These are phyloP conservation scores for Musa balbisiana DNA, from an alignment of 202 grass and related monocot genomes.

Conservation along the genomic window DNA sequence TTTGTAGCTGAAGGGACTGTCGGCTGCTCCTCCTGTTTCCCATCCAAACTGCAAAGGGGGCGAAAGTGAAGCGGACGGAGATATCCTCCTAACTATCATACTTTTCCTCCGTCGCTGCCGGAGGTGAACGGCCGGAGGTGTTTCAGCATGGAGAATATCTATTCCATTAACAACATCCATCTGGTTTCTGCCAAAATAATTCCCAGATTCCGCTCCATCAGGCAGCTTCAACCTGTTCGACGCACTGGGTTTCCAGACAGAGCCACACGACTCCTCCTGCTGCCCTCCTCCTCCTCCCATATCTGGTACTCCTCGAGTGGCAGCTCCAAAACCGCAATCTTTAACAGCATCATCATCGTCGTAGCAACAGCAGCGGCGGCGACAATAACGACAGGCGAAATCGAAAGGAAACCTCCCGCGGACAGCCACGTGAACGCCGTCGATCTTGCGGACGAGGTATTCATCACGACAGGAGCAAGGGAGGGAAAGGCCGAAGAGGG, in stretches of 20 bases:
- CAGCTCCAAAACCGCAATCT: neutral
- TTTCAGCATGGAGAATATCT: neutral
- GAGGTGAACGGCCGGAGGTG: neutral
- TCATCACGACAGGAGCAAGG: conserved; percentile 9
- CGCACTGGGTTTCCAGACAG: neutral
- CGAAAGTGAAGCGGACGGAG: neutral
- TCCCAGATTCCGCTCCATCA: neutral
- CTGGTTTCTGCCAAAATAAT: neutral
- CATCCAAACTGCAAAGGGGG: neutral
- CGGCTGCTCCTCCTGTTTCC: neutral
- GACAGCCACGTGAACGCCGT: conserved; percentile 4
- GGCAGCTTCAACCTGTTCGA: neutral
- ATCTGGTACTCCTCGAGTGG: neutral
- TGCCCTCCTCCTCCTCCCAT: neutral
- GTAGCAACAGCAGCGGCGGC: neutral
- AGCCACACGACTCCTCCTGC: neutral
- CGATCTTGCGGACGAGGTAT: neutral
- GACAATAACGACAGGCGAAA: neutral
- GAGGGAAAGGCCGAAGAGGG: conserved; percentile 11
- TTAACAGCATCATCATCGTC: neutral
- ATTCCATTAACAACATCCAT: neutral
- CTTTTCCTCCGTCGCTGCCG: neutral
- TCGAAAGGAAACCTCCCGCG: neutral
- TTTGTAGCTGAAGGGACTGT: neutral
- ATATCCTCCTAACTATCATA: neutral